Evolutionary conservation across 305 asterid species (phyloP).

Genomic region (Stenogyne calaminthoides): DNA sequence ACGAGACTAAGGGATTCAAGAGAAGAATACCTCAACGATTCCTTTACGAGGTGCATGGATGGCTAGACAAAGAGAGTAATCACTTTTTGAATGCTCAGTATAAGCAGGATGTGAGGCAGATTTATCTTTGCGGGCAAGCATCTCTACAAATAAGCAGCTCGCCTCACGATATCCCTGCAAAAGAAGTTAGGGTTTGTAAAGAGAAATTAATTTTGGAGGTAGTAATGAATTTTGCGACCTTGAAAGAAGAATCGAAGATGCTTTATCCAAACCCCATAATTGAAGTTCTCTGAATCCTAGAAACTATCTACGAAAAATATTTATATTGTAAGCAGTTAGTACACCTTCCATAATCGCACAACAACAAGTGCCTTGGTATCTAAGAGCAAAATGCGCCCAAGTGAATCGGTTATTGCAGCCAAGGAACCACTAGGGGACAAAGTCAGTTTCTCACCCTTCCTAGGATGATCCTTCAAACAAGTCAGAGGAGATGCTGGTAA

Average conservation of each 20-base stretch:
- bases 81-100: conserved; percentile 61
- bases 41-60: conserved; percentile 98
- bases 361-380: conserved; percentile 96
- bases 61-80: conserved; percentile 88
- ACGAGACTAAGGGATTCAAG: conserved; percentile 5
- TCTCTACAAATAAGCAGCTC: conserved; percentile 89
- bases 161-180: conserved; percentile 98
- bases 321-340: background rate
- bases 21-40: conserved; percentile 79
- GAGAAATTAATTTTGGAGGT: background rate
- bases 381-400: conserved; percentile 90
- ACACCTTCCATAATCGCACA: conserved; percentile 96
- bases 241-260: background rate
- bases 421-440: conserved; percentile 93
- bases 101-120: conserved; percentile 39
- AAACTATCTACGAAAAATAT: conserved; percentile 1
- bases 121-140: conserved; percentile 69
- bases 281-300: background rate
- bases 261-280: too few species aligned
- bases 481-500: conserved; percentile 86
- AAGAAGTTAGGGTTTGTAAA: conserved; percentile 20
- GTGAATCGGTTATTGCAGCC: conserved; percentile 97
- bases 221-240: background rate
- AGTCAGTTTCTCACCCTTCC: conserved; percentile 95
- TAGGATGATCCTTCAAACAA: conserved; percentile 89